Conservation (phyloP, 345 rosid genomes). For the Eucalyptus marginata region DNA sequence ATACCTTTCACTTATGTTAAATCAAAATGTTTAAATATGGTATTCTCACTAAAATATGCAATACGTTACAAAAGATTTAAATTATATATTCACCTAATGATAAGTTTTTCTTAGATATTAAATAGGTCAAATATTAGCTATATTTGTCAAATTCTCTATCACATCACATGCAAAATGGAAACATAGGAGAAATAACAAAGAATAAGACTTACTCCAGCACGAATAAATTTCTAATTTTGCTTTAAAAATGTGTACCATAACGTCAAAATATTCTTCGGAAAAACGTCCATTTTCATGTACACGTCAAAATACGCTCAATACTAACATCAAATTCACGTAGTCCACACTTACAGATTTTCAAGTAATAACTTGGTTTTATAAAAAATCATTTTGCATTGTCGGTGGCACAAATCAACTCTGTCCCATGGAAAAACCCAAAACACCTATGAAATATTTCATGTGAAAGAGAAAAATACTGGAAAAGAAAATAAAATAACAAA, state of each 20-base stretch:
- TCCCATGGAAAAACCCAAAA: not conserved
- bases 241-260: not conserved
- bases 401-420: not conserved
- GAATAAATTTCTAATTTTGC: not conserved
- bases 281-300: not conserved
- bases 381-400: not conserved
- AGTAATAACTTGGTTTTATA: not conserved
- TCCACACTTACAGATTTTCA: fast-evolving
- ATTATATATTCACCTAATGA: not conserved
- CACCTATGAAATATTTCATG: not conserved
- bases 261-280: not conserved
- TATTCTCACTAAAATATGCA: not conserved
- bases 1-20: too few species aligned
- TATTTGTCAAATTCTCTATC: not conserved
- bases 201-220: not conserved
- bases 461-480: not conserved
- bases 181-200: not conserved
- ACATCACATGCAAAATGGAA: not conserved
- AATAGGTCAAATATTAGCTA: not conserved
- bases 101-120: not conserved
- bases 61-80: not conserved
- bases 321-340: not conserved
- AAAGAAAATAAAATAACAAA: not conserved
- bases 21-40: not conserved
- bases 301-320: not conserved